A percentile compares a stretch with the other conserved stretches of the same genome.
phyloP scores from a whole-genome alignment of 139 green algal species.

The Auxenochlorella protothecoides region DNA sequence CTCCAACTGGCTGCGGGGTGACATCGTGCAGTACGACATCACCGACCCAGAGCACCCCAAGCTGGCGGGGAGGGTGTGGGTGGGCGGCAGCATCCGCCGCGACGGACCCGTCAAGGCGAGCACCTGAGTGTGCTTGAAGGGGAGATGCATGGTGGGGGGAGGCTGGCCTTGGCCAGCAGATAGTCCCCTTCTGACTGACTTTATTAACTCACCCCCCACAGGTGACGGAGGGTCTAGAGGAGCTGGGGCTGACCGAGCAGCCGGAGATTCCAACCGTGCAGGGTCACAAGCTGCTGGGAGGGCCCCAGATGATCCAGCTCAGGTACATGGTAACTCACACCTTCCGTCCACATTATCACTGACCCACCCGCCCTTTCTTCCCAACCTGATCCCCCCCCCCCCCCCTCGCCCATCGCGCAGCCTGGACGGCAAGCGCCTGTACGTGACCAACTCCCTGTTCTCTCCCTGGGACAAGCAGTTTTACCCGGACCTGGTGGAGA shows the following conservation, averaged over 20 bases:
- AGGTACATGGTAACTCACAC: conserved; percentile 8
- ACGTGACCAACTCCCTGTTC: conserved; percentile 69
- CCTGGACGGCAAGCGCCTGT: conserved; percentile 70
- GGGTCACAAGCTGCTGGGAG: conserved; percentile 55
- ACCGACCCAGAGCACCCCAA: conserved; percentile 48
- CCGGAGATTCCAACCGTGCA: conserved; percentile 36
- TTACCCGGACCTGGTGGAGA: conserved; percentile 59
- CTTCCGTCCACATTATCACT: no score
- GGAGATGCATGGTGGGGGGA: no score
- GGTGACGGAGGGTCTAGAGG: conserved; percentile 5
- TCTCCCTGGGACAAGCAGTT: conserved; percentile 69
- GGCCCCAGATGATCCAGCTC: conserved; percentile 82
- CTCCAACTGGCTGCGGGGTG: conserved; percentile 58
- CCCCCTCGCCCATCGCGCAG: conserved; percentile 5
- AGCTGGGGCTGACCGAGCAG: conserved; percentile 4
- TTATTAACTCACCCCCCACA: background rate
- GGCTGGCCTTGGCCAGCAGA: no score
- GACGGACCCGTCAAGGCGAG: conserved; percentile 44
- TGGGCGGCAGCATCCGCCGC: conserved; percentile 54
- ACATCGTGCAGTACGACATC: conserved; percentile 72
- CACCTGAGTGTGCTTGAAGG: background rate
- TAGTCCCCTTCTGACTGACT: no score
- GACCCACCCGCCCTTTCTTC: no score
- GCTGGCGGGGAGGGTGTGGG: conserved; percentile 52
- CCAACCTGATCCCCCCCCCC: background rate